Conservation (phyloP, 2,329 filamentous ascomycete genomes). For the Berkeleyomyces basicola region DNA sequence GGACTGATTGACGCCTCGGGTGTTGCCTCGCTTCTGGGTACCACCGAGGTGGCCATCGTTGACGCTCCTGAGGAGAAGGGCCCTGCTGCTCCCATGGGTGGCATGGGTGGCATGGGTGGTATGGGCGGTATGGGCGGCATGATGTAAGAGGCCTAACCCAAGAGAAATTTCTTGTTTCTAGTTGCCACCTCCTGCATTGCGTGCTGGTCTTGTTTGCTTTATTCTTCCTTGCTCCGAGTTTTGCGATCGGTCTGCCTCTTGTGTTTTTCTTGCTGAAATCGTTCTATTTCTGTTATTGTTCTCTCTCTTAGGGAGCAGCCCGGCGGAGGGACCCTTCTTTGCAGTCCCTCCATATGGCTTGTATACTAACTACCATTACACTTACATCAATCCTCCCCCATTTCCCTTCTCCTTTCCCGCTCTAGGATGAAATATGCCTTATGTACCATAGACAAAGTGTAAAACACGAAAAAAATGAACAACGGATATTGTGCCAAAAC, state of each 20-base stretch:
- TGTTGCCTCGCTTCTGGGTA: constrained; percentile 91
- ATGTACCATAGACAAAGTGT: constrained; percentile 13
- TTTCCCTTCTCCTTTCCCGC: neutral
- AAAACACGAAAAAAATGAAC: constrained; percentile 10
- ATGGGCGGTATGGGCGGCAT: constrained; percentile 42
- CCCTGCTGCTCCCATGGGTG: constrained; percentile 44
- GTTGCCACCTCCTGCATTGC: constrained; percentile 1
- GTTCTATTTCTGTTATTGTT: neutral
- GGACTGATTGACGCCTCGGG: constrained; percentile 87
- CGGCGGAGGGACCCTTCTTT: neutral
- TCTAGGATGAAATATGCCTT: constrained; percentile 7
- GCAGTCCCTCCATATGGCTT: neutral
- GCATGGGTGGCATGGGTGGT: constrained; percentile 51
- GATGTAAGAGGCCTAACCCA: constrained; percentile 29
- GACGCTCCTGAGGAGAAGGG: constrained; percentile 92
- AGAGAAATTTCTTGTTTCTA: constrained; percentile 1
- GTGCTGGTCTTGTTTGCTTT: neutral
- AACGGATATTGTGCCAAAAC: constrained; percentile 3
- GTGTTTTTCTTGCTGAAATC: neutral
- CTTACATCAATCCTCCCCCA: neutral
- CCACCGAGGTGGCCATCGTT: constrained; percentile 94
- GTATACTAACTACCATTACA: constrained; percentile 5
- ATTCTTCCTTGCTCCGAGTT: constrained; percentile 1
- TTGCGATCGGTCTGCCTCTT: neutral
- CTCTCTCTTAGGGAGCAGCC: constrained; percentile 3